phyloP scores from a whole-genome alignment of 2,329 filamentous ascomycete genomes.

The Alternaria infectoria region DNA sequence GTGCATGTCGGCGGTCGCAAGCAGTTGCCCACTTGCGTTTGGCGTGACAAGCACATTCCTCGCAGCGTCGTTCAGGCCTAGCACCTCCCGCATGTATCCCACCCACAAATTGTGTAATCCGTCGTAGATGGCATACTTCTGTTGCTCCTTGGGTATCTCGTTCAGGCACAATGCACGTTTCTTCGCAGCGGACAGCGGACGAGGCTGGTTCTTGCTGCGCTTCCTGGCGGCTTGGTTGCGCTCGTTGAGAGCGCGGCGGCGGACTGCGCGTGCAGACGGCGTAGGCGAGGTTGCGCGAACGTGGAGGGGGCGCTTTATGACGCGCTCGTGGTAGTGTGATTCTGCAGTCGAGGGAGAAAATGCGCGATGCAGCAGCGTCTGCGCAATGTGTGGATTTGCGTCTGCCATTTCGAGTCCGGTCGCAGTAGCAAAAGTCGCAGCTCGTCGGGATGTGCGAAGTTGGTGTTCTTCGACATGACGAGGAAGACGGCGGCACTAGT shows the following conservation, averaged over 20 bases:
- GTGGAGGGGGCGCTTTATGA: constrained; percentile 80
- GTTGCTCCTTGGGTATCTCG: constrained; percentile 71
- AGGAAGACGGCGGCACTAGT: constrained; percentile 9
- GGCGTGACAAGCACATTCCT: constrained; percentile 59
- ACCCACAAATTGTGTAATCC: constrained; percentile 81
- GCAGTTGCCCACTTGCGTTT: constrained; percentile 69
- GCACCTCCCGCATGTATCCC: constrained; percentile 81
- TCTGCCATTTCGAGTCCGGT: constrained; percentile 22
- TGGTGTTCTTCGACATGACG: constrained; percentile 1
- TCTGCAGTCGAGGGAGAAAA: constrained; percentile 75
- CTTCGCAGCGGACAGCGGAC: constrained; percentile 78
- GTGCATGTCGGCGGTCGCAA: constrained; percentile 88
- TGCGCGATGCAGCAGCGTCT: constrained; percentile 74
- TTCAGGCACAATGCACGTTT: constrained; percentile 77
- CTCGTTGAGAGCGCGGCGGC: constrained; percentile 61
- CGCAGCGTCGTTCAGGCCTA: constrained; percentile 62
- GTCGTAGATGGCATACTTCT: constrained; percentile 77
- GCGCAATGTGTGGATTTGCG: constrained; percentile 27
- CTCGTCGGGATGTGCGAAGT: neutral
- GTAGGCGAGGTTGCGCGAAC: constrained; percentile 77
- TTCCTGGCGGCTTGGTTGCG: constrained; percentile 40
- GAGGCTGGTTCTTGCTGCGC: constrained; percentile 59
- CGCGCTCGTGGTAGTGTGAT: constrained; percentile 79
- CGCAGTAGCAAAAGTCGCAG: neutral
- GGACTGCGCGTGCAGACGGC: constrained; percentile 48